Evolutionary conservation across 2,329 filamentous ascomycete genomes (phyloP), one percentile per base, ranked within the genome.

Genomic region (Trichoderma polysporum): DNA sequence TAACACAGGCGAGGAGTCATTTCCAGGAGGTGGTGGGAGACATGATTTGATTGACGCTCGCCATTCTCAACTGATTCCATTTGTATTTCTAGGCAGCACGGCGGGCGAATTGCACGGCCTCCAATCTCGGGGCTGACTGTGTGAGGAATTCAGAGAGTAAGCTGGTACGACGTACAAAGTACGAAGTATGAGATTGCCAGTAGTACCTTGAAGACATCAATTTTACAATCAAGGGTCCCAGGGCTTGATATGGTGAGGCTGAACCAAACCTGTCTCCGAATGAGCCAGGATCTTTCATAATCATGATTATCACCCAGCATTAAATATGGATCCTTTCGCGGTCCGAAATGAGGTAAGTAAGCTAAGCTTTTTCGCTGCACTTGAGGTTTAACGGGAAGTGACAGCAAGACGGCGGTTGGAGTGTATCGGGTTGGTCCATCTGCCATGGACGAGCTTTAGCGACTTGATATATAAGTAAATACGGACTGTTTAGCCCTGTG

Each of bases 291-390:
- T 56, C 50, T 15, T 41, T 53, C 49, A 53, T 31, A 37, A 62
- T 35, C 45, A 39, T 33, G 22, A 62, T 52, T 27, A 29, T 61
- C 45, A 52, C 15, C 31, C 13, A 63, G 35, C 35, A 45, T 41
- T 33, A 52, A 39, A 15, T 47, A 53, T 52, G 59, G 59, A 62
- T 22, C 56, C 27, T 19, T 13, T 59, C 27, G 15, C 29, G 39
- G 22, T 59, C 56, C 56, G 56, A 45, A 59, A 59, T 59, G 56
- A 59, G 19, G 56, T 19, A 25, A 50, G 47, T 35, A 49, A 49
- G 45, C 45, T 49, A 22, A 60, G 57, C 31, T 57, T 57, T 12
- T 57, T 17, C 41, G 13, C 31, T 27, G 29, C 31, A 19, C 15
- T 49, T 60, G 57, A 49, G 13, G 31, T 7, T 22, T 35, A 19